phyloP scores from a whole-genome alignment of 176 grass and related monocot genomes.

The Ensete glaucum region DNA sequence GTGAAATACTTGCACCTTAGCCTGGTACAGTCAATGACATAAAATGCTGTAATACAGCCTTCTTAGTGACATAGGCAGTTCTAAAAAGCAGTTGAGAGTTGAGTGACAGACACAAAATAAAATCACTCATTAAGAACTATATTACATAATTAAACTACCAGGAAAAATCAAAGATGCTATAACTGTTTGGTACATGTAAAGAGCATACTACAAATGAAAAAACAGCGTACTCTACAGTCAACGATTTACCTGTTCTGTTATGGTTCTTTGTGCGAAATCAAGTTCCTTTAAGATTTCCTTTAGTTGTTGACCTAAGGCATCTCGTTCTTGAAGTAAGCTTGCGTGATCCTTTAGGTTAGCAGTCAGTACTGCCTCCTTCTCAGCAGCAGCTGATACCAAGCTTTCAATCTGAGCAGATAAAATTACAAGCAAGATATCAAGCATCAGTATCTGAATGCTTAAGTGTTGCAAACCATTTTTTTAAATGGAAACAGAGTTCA shows the following conservation, averaged over 20 bases:
- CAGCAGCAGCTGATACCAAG: slow-evolving; percentile 64
- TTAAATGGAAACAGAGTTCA: background rate
- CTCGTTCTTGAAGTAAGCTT: slow-evolving; percentile 43
- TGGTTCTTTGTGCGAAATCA: slow-evolving; percentile 56
- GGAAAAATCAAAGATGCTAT: no score
- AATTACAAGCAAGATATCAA: slow-evolving; percentile 5
- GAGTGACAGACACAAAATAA: no score
- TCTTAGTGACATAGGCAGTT: no score
- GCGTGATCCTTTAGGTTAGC: slow-evolving; percentile 50
- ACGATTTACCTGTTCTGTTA: slow-evolving; percentile 70
- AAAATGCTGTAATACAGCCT: no score
- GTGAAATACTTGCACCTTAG: no score
- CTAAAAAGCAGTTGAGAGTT: no score
- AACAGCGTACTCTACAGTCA: background rate
- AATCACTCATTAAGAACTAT: no score
- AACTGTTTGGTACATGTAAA: background rate
- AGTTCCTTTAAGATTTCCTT: slow-evolving; percentile 61
- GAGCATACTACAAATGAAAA: background rate
- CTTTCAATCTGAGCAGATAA: slow-evolving; percentile 54
- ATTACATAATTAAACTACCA: no score
- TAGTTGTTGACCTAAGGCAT: slow-evolving; percentile 49
- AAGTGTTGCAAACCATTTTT: slow-evolving; percentile 21
- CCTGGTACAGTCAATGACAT: no score
- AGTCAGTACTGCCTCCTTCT: slow-evolving; percentile 53
- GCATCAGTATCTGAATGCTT: slow-evolving; percentile 4